A percentile compares a stretch with the other conserved stretches of the same genome.
phyloP scores from a whole-genome alignment of 257 asterid genomes.

The Rauvolfia tetraphylla region DNA sequence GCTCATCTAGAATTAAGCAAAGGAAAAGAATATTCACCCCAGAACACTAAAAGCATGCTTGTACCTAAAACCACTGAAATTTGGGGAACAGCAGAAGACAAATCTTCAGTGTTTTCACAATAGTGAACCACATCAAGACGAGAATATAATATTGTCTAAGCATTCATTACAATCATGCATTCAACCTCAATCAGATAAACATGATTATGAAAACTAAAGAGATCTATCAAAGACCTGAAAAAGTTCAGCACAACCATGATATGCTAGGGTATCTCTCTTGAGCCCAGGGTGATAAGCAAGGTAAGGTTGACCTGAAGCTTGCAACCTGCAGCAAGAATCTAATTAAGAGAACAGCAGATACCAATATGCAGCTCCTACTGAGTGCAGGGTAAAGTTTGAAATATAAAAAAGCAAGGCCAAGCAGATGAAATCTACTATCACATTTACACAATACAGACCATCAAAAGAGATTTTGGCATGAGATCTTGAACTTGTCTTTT shows the following conservation, averaged over 20 bases:
- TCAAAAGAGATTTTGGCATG: background rate
- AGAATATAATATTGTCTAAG: background rate
- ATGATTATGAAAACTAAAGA: constrained; percentile 3
- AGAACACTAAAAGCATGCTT: background rate
- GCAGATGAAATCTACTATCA: background rate
- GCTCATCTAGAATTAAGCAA: background rate
- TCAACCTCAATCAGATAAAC: constrained; percentile 11
- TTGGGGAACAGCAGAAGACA: background rate
- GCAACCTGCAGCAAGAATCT: constrained; percentile 49
- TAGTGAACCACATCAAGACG: background rate
- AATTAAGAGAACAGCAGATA: constrained; percentile 4
- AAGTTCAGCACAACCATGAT: constrained; percentile 97
- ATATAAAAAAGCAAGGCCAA: background rate
- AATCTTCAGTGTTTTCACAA: background rate
- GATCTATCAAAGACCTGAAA: constrained; percentile 62
- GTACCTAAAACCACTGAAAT: background rate
- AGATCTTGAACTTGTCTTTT: background rate
- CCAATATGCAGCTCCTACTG: background rate
- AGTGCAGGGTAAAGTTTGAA: background rate
- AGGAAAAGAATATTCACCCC: background rate
- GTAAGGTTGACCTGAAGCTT: constrained; percentile 85
- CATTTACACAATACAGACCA: background rate
- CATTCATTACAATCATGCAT: background rate
- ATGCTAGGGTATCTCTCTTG: constrained; percentile 86
- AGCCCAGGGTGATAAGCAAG: constrained; percentile 95